Percentiles rank a stretch among this genome's conserved stretches.
Evolutionary conservation across 1,139 yeast species (phyloP).

Genomic region (Saccharomyces pastorianus): DNA sequence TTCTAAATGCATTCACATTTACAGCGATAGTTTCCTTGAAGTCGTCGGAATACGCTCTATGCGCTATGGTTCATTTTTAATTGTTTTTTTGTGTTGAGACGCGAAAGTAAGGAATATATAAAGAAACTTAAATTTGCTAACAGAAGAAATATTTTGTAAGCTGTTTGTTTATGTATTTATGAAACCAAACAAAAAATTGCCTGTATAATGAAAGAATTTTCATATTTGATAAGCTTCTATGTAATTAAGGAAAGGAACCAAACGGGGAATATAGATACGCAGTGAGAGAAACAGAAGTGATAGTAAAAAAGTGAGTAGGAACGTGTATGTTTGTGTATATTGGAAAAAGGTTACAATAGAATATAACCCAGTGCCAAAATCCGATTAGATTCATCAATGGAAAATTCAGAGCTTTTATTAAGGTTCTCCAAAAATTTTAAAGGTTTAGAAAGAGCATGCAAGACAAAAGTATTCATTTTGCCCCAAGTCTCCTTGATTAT

Average conservation of each 20-base stretch:
- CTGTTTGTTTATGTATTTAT: slow-evolving; percentile 13
- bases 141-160: neutral
- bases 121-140: neutral
- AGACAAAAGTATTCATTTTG: neutral
- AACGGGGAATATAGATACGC: neutral
- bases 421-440: neutral
- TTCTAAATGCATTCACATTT: neutral
- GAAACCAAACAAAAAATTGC: neutral
- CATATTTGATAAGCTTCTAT: neutral
- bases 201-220: neutral
- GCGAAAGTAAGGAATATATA: neutral
- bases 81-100: neutral
- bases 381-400: neutral
- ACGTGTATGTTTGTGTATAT: neutral
- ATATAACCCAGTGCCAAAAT: neutral
- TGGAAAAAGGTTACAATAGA: neutral
- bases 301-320: neutral
- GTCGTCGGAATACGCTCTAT: neutral
- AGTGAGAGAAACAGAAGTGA: neutral
- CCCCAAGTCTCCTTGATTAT: neutral
- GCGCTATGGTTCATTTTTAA: too few relatives aligned
- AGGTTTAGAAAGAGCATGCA: neutral
- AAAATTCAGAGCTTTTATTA: neutral
- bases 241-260: neutral
- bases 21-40: neutral